These are phyloP conservation scores for Heracleum sosnowskyi DNA, from an alignment of 129 eudicot species.

Conservation along the genomic window DNA sequence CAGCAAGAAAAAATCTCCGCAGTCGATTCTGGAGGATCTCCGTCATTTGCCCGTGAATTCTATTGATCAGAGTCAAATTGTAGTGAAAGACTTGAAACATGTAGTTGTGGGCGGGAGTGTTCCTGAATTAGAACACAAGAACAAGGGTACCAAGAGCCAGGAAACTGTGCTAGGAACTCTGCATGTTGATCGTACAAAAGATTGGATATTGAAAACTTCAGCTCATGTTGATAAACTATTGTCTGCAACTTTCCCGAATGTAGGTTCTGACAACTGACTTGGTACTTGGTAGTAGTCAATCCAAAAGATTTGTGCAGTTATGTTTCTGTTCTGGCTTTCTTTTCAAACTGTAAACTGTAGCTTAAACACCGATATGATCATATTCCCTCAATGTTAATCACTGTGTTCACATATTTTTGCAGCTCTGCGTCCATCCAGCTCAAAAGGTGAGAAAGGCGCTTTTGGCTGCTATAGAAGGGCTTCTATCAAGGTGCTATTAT, in stretches of 20 bases:
- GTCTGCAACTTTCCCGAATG: constrained; percentile 66
- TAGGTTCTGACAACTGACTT: constrained; percentile 33
- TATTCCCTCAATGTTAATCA: neutral
- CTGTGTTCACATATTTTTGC: constrained; percentile 15
- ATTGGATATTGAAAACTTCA: constrained; percentile 63
- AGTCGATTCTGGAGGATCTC: constrained; percentile 65
- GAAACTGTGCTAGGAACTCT: constrained; percentile 30
- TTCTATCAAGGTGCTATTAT: constrained; percentile 54
- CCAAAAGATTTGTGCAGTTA: neutral
- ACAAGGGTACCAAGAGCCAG: constrained; percentile 3
- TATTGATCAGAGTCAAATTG: constrained; percentile 22
- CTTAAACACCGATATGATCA: neutral
- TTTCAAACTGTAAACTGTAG: neutral
- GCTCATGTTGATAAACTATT: constrained; percentile 61
- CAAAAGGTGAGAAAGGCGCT: constrained; percentile 66
- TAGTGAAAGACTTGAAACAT: constrained; percentile 19
- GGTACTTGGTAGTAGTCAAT: constrained; percentile 10
- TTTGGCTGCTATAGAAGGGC: constrained; percentile 59
- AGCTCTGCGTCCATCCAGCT: constrained; percentile 83
- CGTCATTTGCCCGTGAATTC: constrained; percentile 49
- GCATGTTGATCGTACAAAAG: constrained; percentile 70
- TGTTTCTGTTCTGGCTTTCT: constrained; percentile 1
- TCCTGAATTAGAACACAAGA: constrained; percentile 18
- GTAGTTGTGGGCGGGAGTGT: constrained; percentile 15
- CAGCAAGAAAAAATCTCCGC: constrained; percentile 34